A percentile compares a stretch with the other conserved stretches of the same genome.
Conservation (phyloP, 305 asterid genomes). For the Solanum hybrid region DNA sequence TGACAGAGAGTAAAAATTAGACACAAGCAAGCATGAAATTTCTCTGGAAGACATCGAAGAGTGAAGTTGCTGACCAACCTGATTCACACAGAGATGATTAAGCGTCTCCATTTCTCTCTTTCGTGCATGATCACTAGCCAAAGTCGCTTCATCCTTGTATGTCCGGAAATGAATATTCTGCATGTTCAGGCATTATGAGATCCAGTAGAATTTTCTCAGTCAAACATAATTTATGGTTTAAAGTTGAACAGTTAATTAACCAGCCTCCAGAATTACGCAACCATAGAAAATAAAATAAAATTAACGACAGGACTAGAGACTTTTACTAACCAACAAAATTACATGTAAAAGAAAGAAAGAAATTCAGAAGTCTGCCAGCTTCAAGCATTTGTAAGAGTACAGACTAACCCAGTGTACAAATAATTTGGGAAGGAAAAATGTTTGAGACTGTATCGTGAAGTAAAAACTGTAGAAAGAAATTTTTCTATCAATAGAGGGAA, state of each 20-base stretch:
- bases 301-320: neutral
- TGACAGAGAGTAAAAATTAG: constrained; percentile 9
- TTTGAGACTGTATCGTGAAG: neutral
- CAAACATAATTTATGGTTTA: neutral
- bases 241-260: neutral
- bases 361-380: neutral
- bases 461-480: neutral
- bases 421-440: neutral
- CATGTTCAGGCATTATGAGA: constrained; percentile 20
- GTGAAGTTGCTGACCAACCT: constrained; percentile 30
- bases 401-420: neutral
- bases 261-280: neutral
- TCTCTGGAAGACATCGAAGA: neutral
- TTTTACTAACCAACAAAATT: neutral
- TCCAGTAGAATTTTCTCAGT: neutral
- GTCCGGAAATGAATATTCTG: constrained; percentile 58
- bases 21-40: neutral
- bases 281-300: neutral
- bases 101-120: constrained; percentile 49
- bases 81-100: constrained; percentile 39
- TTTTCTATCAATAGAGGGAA: neutral
- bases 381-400: neutral
- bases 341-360: neutral
- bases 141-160: constrained; percentile 53
- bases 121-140: constrained; percentile 46